Percentiles rank a stretch among this genome's conserved stretches.
Evolutionary conservation across 1,139 yeast genomes (phyloP).

Genomic region (Suhomyces guaymorum): DNA sequence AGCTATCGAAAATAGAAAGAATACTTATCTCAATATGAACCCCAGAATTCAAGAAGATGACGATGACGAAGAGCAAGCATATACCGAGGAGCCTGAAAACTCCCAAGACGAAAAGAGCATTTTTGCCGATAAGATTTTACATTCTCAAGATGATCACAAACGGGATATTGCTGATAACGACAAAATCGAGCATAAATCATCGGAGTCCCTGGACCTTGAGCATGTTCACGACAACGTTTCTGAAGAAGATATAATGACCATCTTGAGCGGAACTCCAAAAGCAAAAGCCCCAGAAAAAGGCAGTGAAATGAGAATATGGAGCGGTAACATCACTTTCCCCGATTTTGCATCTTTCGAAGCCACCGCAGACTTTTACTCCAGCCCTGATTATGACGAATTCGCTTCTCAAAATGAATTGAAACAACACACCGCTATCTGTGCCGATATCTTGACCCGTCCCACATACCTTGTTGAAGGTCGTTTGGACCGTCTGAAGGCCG

Average conservation of each 20-base stretch:
- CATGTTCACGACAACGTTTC: constrained; percentile 10
- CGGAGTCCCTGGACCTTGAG: constrained; percentile 13
- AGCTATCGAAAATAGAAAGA: constrained; percentile 7
- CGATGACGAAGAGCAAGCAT: constrained; percentile 21
- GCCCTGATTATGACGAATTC: constrained; percentile 25
- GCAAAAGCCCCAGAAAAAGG: not conserved
- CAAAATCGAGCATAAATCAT: constrained; percentile 7
- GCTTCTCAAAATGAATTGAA: constrained; percentile 18
- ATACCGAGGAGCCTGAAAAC: constrained; percentile 10
- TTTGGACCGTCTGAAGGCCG: constrained; percentile 55
- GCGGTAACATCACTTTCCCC: constrained; percentile 57
- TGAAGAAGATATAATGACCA: constrained; percentile 12
- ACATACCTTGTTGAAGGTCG: constrained; percentile 63
- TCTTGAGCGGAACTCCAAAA: constrained; percentile 6
- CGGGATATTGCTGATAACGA: too few relatives aligned
- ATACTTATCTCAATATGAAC: constrained; percentile 16
- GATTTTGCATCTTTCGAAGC: constrained; percentile 54
- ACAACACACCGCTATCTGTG: constrained; percentile 32
- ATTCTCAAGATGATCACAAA: too few relatives aligned
- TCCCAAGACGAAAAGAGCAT: constrained; percentile 1
- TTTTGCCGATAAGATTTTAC: too few relatives aligned
- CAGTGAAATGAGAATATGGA: constrained; percentile 41
- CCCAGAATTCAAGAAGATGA: constrained; percentile 22
- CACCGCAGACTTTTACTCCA: constrained; percentile 44
- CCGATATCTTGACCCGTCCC: constrained; percentile 30